phyloP scores from a whole-genome alignment of 2,329 filamentous ascomycete species.

The Clarireedia hainanense region DNA sequence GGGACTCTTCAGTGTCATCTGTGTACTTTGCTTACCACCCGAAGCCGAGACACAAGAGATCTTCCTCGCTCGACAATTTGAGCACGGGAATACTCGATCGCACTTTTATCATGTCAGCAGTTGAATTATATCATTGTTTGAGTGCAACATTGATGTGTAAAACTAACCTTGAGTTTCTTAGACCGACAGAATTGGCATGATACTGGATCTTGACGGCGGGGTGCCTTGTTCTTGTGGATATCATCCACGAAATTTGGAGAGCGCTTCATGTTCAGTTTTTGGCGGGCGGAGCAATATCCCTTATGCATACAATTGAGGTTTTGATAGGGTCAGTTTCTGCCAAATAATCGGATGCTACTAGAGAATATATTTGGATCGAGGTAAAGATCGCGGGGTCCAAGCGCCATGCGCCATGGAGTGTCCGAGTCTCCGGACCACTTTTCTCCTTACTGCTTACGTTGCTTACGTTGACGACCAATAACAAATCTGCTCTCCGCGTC shows the following conservation, averaged over 20 bases:
- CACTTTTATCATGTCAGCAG: slow-evolving; percentile 11
- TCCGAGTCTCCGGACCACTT: background rate
- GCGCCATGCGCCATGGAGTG: background rate
- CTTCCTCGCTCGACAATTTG: slow-evolving; percentile 20
- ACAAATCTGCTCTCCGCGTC: background rate
- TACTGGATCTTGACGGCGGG: slow-evolving; percentile 21
- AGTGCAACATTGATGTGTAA: background rate
- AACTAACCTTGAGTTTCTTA: slow-evolving; percentile 15
- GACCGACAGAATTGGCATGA: slow-evolving; percentile 21
- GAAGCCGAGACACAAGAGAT: background rate
- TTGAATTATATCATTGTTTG: background rate
- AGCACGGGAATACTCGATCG: slow-evolving; percentile 21
- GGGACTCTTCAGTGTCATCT: background rate
- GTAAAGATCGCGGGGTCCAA: background rate
- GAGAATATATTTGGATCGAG: background rate
- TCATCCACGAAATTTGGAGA: background rate
- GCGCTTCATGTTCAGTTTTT: background rate
- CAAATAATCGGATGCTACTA: background rate
- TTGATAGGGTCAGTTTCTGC: background rate
- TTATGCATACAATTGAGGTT: background rate
- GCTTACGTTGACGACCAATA: background rate
- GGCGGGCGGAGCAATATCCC: too few species aligned
- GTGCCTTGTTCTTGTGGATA: background rate
- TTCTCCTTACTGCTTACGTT: background rate
- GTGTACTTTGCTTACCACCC: too few species aligned